phyloP scores from a whole-genome alignment of 495 filamentous ascomycete species.

The Penicillium roqueforti region DNA sequence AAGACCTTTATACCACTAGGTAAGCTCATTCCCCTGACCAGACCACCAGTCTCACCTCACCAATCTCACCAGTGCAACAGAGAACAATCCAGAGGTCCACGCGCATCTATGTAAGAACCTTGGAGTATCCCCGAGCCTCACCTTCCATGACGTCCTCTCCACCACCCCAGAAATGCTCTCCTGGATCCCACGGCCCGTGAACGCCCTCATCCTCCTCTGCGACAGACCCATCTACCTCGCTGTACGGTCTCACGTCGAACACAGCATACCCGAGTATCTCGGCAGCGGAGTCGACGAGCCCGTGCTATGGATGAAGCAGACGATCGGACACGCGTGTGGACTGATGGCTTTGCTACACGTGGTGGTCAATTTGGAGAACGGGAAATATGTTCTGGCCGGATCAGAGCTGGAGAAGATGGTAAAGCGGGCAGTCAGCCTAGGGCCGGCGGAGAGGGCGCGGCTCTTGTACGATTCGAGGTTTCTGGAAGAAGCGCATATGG shows the following conservation, averaged over 20 bases:
- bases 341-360: constrained; percentile 60
- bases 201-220: constrained; percentile 56
- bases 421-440: constrained; percentile 30
- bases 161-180: constrained; percentile 53
- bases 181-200: constrained; percentile 53
- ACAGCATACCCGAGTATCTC: constrained; percentile 39
- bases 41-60: neutral
- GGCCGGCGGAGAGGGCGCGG: constrained; percentile 50
- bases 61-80: constrained; percentile 26
- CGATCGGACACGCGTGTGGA: constrained; percentile 62
- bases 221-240: constrained; percentile 43
- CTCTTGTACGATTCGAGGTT: constrained; percentile 63
- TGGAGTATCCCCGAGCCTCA: constrained; percentile 45
- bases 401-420: constrained; percentile 29
- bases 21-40: constrained; percentile 11
- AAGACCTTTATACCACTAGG: constrained; percentile 43
- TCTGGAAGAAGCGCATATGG: constrained; percentile 66
- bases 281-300: constrained; percentile 50
- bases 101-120: constrained; percentile 50
- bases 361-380: constrained; percentile 48
- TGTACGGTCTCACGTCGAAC: constrained; percentile 30
- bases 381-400: constrained; percentile 33
- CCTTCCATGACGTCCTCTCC: constrained; percentile 56
- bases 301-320: constrained; percentile 62
- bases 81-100: constrained; percentile 63